These are phyloP conservation scores for Capniomyces stellatus DNA, from an alignment of 371 early-diverging fungal genomes.

Conservation along the genomic window DNA sequence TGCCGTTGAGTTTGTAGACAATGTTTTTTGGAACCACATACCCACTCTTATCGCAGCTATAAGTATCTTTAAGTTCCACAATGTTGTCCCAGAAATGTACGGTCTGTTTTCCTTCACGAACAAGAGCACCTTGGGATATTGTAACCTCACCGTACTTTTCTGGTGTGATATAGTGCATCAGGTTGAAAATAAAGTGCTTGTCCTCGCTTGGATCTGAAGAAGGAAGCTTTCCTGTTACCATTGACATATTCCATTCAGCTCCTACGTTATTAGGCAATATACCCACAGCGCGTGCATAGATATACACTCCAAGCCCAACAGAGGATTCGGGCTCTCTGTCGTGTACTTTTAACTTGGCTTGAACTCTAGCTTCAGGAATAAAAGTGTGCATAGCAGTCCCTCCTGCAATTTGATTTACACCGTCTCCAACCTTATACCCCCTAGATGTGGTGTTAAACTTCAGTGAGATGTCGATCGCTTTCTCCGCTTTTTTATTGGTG, in stretches of 20 bases:
- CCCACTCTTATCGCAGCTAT: conserved; percentile 46
- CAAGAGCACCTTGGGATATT: conserved; percentile 57
- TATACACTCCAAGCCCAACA: conserved; percentile 55
- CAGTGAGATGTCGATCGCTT: conserved; percentile 35
- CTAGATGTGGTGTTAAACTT: conserved; percentile 42
- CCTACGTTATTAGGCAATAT: conserved; percentile 73
- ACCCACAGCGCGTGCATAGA: conserved; percentile 58
- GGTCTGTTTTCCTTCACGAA: conserved; percentile 39
- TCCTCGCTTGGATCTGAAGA: not conserved
- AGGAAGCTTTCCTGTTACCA: conserved; percentile 31
- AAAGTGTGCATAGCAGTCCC: conserved; percentile 44
- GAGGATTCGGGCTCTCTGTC: conserved; percentile 30
- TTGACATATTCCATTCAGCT: conserved; percentile 68
- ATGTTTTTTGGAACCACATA: conserved; percentile 61
- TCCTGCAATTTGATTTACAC: conserved; percentile 50
- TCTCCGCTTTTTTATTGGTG: conserved; percentile 13
- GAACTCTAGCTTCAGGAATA: conserved; percentile 56
- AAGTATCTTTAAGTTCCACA: conserved; percentile 12
- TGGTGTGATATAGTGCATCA: conserved; percentile 68
- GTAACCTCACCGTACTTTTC: conserved; percentile 46
- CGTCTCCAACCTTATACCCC: conserved; percentile 67
- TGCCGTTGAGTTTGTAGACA: conserved; percentile 51
- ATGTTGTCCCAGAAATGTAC: conserved; percentile 58
- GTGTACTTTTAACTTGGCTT: conserved; percentile 50
- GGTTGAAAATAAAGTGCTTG: conserved; percentile 26